Evolutionary conservation across 805 yeast genomes (phyloP).

Genomic region (Pichia cabralensis): DNA sequence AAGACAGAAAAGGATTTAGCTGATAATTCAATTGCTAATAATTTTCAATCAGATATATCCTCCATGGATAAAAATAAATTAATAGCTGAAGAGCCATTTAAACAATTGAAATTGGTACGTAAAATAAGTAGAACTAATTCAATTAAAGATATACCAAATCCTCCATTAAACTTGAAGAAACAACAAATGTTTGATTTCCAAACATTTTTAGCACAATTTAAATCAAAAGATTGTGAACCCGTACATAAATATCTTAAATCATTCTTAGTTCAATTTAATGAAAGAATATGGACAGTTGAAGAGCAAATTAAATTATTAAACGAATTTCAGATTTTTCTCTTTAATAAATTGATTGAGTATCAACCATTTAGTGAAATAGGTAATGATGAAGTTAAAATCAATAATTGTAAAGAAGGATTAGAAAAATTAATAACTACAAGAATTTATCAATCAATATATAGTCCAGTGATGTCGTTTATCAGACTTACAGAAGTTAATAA

Average conservation of each 20-base stretch:
- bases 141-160: constrained; percentile 19
- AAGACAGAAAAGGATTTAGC: too few relatives aligned
- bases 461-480: constrained; percentile 46
- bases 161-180: constrained; percentile 21
- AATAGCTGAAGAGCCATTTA: too few relatives aligned
- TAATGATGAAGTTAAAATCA: constrained; percentile 43
- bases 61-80: too few relatives aligned
- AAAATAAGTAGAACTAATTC: constrained; percentile 4
- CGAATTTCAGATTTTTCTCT: constrained; percentile 71
- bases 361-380: constrained; percentile 66
- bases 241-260: constrained; percentile 78
- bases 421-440: constrained; percentile 90
- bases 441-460: constrained; percentile 64
- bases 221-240: constrained; percentile 75
- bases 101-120: background rate
- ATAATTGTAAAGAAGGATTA: constrained; percentile 78
- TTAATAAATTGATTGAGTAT: constrained; percentile 45
- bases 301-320: constrained; percentile 71
- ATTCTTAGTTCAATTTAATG: constrained; percentile 66
- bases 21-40: too few relatives aligned
- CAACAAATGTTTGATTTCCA: constrained; percentile 69
- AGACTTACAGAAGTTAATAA: constrained; percentile 45
- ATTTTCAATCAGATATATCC: too few relatives aligned
- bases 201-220: constrained; percentile 59
- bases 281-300: constrained; percentile 56